Conservation (phyloP, 1,284 basidiomycete genomes). For the Tetrapyrgos nigripes region DNA sequence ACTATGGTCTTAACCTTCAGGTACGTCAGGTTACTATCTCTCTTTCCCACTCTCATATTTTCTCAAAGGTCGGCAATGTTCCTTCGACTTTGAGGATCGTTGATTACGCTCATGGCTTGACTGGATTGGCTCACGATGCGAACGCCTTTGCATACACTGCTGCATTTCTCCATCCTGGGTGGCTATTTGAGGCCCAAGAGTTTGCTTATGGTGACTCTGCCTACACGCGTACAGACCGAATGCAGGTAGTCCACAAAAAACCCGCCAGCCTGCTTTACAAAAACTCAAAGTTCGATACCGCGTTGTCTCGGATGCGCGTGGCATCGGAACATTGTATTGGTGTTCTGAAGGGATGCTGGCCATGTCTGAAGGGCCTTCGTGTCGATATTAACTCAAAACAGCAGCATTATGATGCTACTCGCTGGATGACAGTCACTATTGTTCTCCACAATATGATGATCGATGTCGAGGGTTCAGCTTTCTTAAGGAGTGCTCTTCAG, state of each 20-base stretch:
- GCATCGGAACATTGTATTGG: slow-evolving; percentile 43
- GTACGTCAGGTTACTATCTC: no score
- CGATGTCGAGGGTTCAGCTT: slow-evolving; percentile 35
- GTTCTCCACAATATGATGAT: slow-evolving; percentile 44
- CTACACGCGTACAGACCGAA: slow-evolving; percentile 31
- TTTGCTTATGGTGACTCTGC: slow-evolving; percentile 48
- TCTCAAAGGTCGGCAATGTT: slow-evolving; percentile 37
- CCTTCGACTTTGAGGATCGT: slow-evolving; percentile 41
- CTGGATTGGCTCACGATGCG: slow-evolving; percentile 44
- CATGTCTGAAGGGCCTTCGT: slow-evolving; percentile 37
- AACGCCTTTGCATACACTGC: slow-evolving; percentile 38
- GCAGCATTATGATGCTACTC: slow-evolving; percentile 34
- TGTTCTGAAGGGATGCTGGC: slow-evolving; percentile 38
- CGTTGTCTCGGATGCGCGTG: slow-evolving; percentile 33
- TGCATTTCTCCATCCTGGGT: slow-evolving; percentile 32
- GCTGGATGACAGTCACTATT: slow-evolving; percentile 41
- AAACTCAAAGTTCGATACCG: slow-evolving; percentile 38
- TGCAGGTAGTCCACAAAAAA: slow-evolving; percentile 39
- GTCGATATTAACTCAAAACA: slow-evolving; percentile 30
- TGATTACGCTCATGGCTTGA: slow-evolving; percentile 39
- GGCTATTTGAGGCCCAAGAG: slow-evolving; percentile 39
- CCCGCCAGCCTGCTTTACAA: slow-evolving; percentile 33
- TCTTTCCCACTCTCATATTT: no score
- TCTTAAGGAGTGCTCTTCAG: not conserved
- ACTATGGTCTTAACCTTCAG: slow-evolving; percentile 43